Conservation (phyloP, 148 eudicot species). For the Drosera capensis region DNA sequence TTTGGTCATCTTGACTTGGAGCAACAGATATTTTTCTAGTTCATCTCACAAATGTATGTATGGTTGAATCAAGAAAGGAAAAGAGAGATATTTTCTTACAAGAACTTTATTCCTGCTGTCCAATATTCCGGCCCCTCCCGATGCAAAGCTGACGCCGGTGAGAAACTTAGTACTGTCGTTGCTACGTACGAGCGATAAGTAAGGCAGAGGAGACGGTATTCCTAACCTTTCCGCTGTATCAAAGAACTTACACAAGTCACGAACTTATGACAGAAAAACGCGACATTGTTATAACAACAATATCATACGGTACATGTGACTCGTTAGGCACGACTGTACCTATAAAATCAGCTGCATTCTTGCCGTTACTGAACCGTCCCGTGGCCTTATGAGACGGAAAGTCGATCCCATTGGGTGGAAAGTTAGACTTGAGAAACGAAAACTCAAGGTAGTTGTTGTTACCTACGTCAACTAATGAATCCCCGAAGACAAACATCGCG, state of each 20-base stretch:
- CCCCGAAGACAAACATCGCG: constrained; percentile 72
- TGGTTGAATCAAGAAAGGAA: background rate
- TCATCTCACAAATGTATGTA: background rate
- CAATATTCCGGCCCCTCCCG: constrained; percentile 77
- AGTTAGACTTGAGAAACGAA: constrained; percentile 63
- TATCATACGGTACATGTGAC: background rate
- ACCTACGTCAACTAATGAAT: constrained; percentile 77
- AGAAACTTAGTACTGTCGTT: constrained; percentile 15
- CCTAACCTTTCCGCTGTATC: constrained; percentile 52
- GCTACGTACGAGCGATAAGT: constrained; percentile 17
- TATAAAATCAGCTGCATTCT: constrained; percentile 74
- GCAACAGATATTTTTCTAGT: background rate
- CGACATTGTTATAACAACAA: background rate
- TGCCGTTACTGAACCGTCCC: constrained; percentile 79
- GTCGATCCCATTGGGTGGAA: constrained; percentile 76
- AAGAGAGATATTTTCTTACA: constrained; percentile 33
- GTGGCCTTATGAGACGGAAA: constrained; percentile 48
- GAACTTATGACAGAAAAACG: background rate
- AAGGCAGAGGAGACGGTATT: constrained; percentile 31
- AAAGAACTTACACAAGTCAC: background rate
- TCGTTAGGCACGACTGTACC: constrained; percentile 24
- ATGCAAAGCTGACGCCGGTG: constrained; percentile 67
- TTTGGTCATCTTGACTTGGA: background rate
- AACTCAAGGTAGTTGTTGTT: constrained; percentile 59
- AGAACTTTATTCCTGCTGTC: constrained; percentile 29